Evolutionary conservation across 768 basidiomycete species (phyloP).

Genomic region (Holtermannia corniformis): DNA sequence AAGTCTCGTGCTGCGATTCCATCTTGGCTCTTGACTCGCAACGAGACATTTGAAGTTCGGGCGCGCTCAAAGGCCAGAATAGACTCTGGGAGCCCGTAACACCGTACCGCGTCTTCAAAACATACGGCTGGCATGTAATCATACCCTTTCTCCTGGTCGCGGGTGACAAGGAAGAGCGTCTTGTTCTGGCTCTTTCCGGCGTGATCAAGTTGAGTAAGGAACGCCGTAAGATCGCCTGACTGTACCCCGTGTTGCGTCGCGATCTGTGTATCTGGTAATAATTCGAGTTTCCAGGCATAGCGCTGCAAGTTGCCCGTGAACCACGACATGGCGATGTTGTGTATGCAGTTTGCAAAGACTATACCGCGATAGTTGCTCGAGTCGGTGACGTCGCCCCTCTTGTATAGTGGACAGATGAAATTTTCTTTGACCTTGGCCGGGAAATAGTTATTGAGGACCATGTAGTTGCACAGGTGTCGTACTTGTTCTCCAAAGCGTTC

Average conservation of each 20-base stretch:
- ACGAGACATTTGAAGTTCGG: not conserved
- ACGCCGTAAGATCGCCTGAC: conserved; percentile 2
- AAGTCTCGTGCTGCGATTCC: conserved; percentile 1
- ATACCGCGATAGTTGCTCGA: conserved; percentile 8
- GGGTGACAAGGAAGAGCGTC: conserved; percentile 6
- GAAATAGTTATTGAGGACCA: conserved; percentile 10
- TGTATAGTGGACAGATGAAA: conserved; percentile 6
- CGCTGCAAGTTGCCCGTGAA: not conserved
- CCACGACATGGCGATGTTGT: not conserved
- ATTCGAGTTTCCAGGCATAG: conserved; percentile 1
- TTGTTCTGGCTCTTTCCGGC: not conserved
- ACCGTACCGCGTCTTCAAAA: conserved; percentile 5
- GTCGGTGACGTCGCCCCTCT: conserved; percentile 7
- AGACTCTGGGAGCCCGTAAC: conserved; percentile 1
- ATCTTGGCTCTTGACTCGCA: conserved; percentile 13
- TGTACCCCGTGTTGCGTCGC: conserved; percentile 9
- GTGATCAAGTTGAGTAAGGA: conserved; percentile 3
- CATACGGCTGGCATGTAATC: conserved; percentile 3
- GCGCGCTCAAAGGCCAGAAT: conserved; percentile 5
- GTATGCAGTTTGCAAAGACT: conserved; percentile 3
- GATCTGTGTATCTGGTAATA: conserved; percentile 9
- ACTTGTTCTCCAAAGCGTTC: too few species aligned
- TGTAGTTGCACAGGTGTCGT: conserved; percentile 5
- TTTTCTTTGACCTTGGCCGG: conserved; percentile 6
- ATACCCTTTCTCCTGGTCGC: conserved; percentile 14